Conservation (phyloP, 306 rosid genomes). For the Abrus precatorius region DNA sequence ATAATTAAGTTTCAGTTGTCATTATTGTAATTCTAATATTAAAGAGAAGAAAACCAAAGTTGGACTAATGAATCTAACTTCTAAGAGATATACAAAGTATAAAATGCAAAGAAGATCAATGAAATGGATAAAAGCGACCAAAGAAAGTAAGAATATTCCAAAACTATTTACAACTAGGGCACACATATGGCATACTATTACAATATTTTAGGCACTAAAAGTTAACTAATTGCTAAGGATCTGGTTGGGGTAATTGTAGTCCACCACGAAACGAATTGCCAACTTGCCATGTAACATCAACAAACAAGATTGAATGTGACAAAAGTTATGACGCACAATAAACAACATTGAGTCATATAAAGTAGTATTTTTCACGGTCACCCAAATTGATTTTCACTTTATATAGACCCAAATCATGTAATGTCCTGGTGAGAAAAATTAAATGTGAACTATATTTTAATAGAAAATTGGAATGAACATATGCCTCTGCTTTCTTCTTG, state of each 20-base stretch:
- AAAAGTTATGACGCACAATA: neutral
- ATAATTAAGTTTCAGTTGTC: neutral
- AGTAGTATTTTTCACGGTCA: neutral
- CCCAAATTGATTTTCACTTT: neutral
- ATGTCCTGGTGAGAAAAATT: neutral
- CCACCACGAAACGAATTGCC: too few relatives aligned
- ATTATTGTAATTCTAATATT: conserved; percentile 2
- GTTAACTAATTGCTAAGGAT: too few relatives aligned
- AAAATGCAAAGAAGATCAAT: neutral
- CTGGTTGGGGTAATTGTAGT: too few relatives aligned
- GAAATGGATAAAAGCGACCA: neutral
- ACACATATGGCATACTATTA: neutral
- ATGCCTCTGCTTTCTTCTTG: neutral
- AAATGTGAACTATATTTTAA: neutral
- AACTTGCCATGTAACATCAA: too few relatives aligned
- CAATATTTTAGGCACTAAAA: too few relatives aligned
- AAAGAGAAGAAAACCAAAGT: conserved; percentile 1
- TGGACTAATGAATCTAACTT: neutral
- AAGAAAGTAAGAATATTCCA: conserved; percentile 34
- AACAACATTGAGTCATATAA: neutral
- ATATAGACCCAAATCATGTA: neutral
- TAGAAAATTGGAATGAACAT: neutral
- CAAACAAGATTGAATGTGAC: neutral
- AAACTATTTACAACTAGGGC: neutral
- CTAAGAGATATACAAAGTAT: neutral